Conservation (phyloP, 73 alveolate genomes). For the Symbiodinium pilosum region DNA sequence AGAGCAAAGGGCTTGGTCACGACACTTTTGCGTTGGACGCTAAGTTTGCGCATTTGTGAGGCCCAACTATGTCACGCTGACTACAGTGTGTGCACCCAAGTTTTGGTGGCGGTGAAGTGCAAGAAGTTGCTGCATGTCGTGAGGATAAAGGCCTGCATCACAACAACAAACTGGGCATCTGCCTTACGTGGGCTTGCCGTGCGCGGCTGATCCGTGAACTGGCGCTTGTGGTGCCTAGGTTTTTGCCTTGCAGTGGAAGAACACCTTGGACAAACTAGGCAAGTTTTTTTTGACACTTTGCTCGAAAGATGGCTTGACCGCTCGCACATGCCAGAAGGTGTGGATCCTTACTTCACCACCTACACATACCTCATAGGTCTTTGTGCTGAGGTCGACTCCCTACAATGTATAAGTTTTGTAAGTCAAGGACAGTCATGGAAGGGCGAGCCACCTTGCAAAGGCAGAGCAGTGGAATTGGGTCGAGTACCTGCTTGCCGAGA, state of each 20-base stretch:
- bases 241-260: not conserved
- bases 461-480: constrained; percentile 80
- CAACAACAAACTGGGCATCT: not conserved
- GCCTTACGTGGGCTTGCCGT: not conserved
- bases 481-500: constrained; percentile 55
- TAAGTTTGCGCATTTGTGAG: not conserved
- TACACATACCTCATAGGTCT: constrained; percentile 35
- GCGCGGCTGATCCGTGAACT: not conserved
- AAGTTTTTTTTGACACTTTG: too few relatives aligned
- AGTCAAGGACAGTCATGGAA: not conserved
- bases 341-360: constrained; percentile 58
- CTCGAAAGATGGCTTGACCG: too few relatives aligned
- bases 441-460: not conserved
- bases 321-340: constrained; percentile 2
- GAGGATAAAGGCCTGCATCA: constrained; percentile 56
- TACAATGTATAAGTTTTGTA: not conserved
- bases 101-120: too few relatives aligned
- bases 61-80: constrained; percentile 60
- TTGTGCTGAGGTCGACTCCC: constrained; percentile 25
- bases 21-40: not conserved
- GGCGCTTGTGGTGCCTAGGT: not conserved
- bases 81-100: constrained; percentile 40
- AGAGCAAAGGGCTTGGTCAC: not conserved
- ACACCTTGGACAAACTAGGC: not conserved
- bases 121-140: not conserved